phyloP scores from a whole-genome alignment of 495 filamentous ascomycete species.

The Penicillium manginii region DNA sequence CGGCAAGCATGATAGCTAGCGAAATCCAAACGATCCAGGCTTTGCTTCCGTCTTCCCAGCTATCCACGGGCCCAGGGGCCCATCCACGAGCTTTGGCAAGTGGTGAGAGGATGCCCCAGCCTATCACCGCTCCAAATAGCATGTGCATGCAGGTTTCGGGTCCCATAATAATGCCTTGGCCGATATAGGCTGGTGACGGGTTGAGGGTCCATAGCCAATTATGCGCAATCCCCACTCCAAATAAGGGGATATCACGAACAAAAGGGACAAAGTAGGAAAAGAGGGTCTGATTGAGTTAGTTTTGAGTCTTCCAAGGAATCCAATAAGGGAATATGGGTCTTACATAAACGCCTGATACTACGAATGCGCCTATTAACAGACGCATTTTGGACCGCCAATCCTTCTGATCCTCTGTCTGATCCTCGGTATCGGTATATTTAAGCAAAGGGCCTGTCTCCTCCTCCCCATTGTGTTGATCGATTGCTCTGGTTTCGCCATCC shows the following conservation, averaged over 20 bases:
- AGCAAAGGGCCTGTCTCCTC: constrained; percentile 26
- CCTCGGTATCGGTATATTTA: constrained; percentile 30
- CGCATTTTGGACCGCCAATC: constrained; percentile 69
- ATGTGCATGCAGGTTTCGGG: constrained; percentile 93
- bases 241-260: constrained; percentile 80
- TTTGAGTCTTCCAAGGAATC: not conserved
- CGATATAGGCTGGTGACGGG: constrained; percentile 91
- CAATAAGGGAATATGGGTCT: constrained; percentile 14
- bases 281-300: constrained; percentile 63
- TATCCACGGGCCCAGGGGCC: constrained; percentile 82
- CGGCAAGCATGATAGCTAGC: constrained; percentile 94
- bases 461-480: constrained; percentile 9
- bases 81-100: constrained; percentile 83
- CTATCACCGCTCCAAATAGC: constrained; percentile 86
- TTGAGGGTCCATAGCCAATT: constrained; percentile 97
- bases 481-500: constrained; percentile 21
- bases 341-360: constrained; percentile 57
- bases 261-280: constrained; percentile 90
- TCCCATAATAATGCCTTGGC: constrained; percentile 78
- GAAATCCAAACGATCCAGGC: constrained; percentile 98
- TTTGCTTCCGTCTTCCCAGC: constrained; percentile 91
- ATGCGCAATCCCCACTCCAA: constrained; percentile 71
- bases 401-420: constrained; percentile 39
- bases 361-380: constrained; percentile 61
- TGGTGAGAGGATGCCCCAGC: constrained; percentile 91